Evolutionary conservation across 345 rosid genomes (phyloP).

Genomic region (Sisymbrium irio): DNA sequence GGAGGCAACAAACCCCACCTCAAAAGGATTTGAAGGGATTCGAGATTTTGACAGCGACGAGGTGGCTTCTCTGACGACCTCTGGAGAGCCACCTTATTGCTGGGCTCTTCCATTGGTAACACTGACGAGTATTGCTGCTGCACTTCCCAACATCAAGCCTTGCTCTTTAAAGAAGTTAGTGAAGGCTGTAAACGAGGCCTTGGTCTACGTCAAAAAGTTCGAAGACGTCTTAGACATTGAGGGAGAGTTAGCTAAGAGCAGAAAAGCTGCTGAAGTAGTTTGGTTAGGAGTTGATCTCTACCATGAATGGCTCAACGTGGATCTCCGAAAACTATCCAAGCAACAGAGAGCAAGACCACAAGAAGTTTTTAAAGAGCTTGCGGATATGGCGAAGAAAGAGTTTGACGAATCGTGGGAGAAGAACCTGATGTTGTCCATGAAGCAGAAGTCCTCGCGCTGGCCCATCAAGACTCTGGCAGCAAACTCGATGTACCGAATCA

Average conservation of each 20-base stretch:
- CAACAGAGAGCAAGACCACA: slow-evolving; percentile 37
- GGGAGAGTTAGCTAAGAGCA: slow-evolving; percentile 39
- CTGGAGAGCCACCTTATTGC: slow-evolving; percentile 58
- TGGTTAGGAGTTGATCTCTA: slow-evolving; percentile 67
- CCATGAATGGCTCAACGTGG: slow-evolving; percentile 65
- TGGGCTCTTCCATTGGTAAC: slow-evolving; percentile 84
- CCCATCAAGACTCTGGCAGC: slow-evolving; percentile 62
- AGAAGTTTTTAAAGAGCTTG: slow-evolving; percentile 54
- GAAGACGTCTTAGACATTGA: slow-evolving; percentile 45
- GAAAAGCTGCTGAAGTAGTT: slow-evolving; percentile 56
- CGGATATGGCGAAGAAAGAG: slow-evolving; percentile 45
- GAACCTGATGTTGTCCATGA: slow-evolving; percentile 22
- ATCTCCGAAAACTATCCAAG: slow-evolving; percentile 46
- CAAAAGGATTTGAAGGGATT: slow-evolving; percentile 56
- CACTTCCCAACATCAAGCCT: slow-evolving; percentile 52
- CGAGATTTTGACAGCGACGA: slow-evolving; percentile 55
- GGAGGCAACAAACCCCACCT: slow-evolving; percentile 39
- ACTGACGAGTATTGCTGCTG: slow-evolving; percentile 56
- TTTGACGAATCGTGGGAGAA: slow-evolving; percentile 39
- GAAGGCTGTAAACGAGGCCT: slow-evolving; percentile 56
- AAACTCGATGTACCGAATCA: slow-evolving; percentile 72
- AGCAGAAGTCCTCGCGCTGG: slow-evolving; percentile 57
- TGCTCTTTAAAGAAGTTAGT: slow-evolving; percentile 39
- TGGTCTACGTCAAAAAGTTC: slow-evolving; percentile 46
- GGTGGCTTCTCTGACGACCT: slow-evolving; percentile 44